Base-by-base conservation (phyloP, 179 eudicot species). In the Vitellaria paradoxa region DNA sequence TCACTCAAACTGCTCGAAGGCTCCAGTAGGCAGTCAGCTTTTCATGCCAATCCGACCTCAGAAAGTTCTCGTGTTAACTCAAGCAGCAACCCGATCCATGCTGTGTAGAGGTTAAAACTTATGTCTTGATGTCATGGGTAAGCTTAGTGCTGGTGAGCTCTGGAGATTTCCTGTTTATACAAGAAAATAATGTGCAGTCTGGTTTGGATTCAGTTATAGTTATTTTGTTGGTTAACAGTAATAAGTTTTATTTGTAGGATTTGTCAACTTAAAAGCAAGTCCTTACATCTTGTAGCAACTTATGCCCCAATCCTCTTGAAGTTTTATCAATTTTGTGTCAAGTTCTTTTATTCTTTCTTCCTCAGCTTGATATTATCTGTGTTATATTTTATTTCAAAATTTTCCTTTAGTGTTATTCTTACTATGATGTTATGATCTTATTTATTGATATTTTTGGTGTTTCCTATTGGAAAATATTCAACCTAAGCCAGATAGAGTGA, bases 1-100 rank as follows among this genome's bases (percentile, higher is more conserved):
- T 86, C 92, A 0, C 79, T 85, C n/a, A 88, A 90, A 66, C 81
- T 89, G 73, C 88, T 82, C 1, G 91, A 88, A 12, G 93, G 97
- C 47, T 68, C 91, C 0, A 74, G 84, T 17, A 80, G 97, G 77
- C 97, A 90, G 59, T 91, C 97, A 3, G 97, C 97, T n/a, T 91
- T 91, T 66, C 97, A 91, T 68, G 85, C 89, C 50, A 88, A 86
- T 65, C 84, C 88, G 1, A 74, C 76, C 17, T 77, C 92, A 8
- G 82, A 85, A 50, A 80, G 82, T 74, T 84, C 89, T n/a, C 80
- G 78, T 63, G 83, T 84, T 81, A 77, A 81, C 65, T 87, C 91
- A 4, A 79, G 82, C 66, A 82, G 80, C 68, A 88, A 68, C 56
- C 89, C 86, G 6, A 90, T 92, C 70, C 93, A 86, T 85, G 97